phyloP scores from a whole-genome alignment of 257 asterid species.

The Agastache rugosa region DNA sequence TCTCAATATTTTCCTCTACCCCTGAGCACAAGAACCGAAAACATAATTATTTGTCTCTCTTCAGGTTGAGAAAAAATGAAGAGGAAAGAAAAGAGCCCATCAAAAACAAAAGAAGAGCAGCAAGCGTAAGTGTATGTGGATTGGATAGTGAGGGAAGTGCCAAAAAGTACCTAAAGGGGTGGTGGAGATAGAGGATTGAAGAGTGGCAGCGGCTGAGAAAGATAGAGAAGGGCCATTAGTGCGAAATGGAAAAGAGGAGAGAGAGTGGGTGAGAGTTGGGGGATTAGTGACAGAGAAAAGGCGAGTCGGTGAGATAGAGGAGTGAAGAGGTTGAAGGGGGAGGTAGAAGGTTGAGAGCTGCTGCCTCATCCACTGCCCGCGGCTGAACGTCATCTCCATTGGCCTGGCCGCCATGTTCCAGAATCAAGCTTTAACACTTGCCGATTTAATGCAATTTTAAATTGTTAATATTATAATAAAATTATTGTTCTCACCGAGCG shows the following conservation, averaged over 20 bases:
- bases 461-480: no score
- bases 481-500: constrained; percentile 15
- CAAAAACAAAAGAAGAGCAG: not conserved
- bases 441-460: not conserved
- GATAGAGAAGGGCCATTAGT: constrained; percentile 34
- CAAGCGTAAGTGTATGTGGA: not conserved
- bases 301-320: constrained; percentile 22
- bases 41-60: not conserved
- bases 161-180: constrained; percentile 29
- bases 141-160: not conserved
- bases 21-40: constrained; percentile 35
- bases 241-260: constrained; percentile 21
- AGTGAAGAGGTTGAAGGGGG: constrained; percentile 18
- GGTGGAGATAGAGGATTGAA: constrained; percentile 34
- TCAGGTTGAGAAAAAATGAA: not conserved
- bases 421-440: not conserved
- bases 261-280: constrained; percentile 27
- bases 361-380: constrained; percentile 52
- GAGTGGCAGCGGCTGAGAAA: constrained; percentile 43
- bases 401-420: not conserved
- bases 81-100: not conserved
- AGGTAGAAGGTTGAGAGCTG: constrained; percentile 33
- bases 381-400: constrained; percentile 49
- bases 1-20: constrained; percentile 39
- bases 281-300: constrained; percentile 6